phyloP scores from a whole-genome alignment of 2,329 filamentous ascomycete species.

The Huntiella bhutanensis region DNA sequence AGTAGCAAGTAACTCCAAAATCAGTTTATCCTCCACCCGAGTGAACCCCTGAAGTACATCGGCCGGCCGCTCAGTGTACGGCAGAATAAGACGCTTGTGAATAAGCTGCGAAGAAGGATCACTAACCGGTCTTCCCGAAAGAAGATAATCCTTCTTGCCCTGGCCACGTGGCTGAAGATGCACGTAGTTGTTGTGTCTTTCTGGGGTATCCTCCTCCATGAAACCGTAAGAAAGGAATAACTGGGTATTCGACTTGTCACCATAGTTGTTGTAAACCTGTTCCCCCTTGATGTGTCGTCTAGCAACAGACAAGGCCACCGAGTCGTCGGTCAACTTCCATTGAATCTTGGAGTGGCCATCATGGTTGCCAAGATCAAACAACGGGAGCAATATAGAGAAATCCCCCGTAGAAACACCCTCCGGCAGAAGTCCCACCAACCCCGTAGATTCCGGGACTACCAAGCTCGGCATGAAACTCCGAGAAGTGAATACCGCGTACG shows the following conservation, averaged over 20 bases:
- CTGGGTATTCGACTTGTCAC: constrained; percentile 54
- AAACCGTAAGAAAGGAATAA: constrained; percentile 46
- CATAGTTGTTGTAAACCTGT: constrained; percentile 54
- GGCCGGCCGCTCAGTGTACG: constrained; percentile 12
- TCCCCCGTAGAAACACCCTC: constrained; percentile 17
- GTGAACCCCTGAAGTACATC: constrained; percentile 25
- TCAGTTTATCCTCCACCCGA: constrained; percentile 33
- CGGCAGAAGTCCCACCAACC: constrained; percentile 13
- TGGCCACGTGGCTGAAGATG: constrained; percentile 31
- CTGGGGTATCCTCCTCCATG: constrained; percentile 27
- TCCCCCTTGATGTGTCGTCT: constrained; percentile 29
- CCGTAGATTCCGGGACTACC: constrained; percentile 24
- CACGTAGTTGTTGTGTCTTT: constrained; percentile 40
- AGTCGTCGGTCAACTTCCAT: constrained; percentile 32
- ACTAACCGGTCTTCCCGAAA: constrained; percentile 30
- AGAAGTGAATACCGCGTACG: constrained; percentile 44
- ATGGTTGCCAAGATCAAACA: constrained; percentile 58
- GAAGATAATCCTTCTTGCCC: constrained; percentile 25
- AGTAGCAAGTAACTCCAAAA: constrained; percentile 28
- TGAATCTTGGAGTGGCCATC: constrained; percentile 37
- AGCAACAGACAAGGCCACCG: constrained; percentile 25
- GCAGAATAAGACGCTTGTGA: background rate
- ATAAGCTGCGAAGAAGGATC: constrained; percentile 28
- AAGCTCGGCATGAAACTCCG: constrained; percentile 44
- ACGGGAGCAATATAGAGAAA: constrained; percentile 49